Evolutionary conservation across 352 stramenopile genomes (phyloP).

Genomic region (Phytopythium montanum): DNA sequence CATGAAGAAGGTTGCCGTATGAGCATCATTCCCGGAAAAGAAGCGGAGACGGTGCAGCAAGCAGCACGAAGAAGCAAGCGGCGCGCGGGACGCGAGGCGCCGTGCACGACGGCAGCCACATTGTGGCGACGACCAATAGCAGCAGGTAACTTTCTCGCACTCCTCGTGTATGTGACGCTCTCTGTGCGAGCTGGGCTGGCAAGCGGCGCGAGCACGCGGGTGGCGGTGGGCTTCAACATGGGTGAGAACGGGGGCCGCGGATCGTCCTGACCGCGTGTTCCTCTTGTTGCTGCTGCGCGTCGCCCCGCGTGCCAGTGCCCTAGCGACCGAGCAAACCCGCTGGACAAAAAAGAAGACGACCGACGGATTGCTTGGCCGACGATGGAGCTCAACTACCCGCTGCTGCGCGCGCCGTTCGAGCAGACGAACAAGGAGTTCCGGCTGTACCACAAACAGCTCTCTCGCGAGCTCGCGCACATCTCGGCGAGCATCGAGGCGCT

Average conservation of each 20-base stretch:
- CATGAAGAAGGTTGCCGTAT: background rate
- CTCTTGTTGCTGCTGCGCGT: background rate
- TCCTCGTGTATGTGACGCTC: background rate
- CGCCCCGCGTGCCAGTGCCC: background rate
- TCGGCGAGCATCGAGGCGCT: slow-evolving; percentile 45
- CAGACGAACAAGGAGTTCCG: slow-evolving; percentile 72
- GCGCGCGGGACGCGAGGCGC: too few relatives aligned
- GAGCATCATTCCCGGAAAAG: slow-evolving; percentile 8
- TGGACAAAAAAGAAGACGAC: background rate
- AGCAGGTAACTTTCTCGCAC: background rate
- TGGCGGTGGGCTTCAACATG: slow-evolving; percentile 3
- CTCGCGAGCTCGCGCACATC: slow-evolving; percentile 50
- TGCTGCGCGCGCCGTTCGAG: slow-evolving; percentile 77
- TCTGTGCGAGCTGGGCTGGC: background rate
- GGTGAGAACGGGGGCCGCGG: background rate
- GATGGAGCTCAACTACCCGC: slow-evolving; percentile 66
- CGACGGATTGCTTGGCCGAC: background rate
- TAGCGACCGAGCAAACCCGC: background rate
- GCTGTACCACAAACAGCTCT: slow-evolving; percentile 78
- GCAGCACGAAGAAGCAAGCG: background rate
- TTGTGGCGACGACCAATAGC: background rate
- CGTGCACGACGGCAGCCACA: background rate
- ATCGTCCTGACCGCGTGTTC: slow-evolving; percentile 1
- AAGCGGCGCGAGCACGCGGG: background rate
- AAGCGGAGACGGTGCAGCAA: background rate